Evolutionary conservation across 306 rosid species (phyloP).

Genomic region (Begonia loranthoides): DNA sequence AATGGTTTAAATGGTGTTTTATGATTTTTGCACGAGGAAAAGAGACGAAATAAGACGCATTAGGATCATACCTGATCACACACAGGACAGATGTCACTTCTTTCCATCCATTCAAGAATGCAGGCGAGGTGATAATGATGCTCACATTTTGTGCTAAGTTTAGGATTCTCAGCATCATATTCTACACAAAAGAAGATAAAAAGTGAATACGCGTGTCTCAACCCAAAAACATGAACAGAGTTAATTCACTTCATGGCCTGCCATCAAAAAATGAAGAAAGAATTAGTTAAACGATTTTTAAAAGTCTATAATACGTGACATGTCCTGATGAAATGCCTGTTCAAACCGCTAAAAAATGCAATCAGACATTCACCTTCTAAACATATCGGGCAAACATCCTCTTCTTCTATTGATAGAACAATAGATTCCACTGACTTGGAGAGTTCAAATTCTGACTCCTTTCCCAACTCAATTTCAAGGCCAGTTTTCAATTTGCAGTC

Average conservation of each 20-base stretch:
- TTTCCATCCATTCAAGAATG: slow-evolving; percentile 98
- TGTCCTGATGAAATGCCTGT: too few species aligned
- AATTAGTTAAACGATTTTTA: too few species aligned
- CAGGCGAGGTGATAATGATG: slow-evolving; percentile 97
- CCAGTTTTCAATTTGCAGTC: slow-evolving; percentile 38
- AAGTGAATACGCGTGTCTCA: not conserved
- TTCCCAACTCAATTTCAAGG: slow-evolving; percentile 10
- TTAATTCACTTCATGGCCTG: too few species aligned
- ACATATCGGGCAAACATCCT: slow-evolving; percentile 67
- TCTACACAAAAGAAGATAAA: slow-evolving; percentile 28
- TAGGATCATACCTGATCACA: slow-evolving; percentile 61
- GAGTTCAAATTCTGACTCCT: slow-evolving; percentile 27
- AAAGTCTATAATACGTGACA: too few species aligned
- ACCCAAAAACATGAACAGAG: too few species aligned
- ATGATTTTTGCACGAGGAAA: not conserved
- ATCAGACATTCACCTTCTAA: slow-evolving; percentile 52
- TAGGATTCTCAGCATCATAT: slow-evolving; percentile 74
- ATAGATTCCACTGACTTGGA: slow-evolving; percentile 37
- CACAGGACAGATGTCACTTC: slow-evolving; percentile 84
- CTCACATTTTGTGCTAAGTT: slow-evolving; percentile 54
- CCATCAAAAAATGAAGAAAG: not conserved
- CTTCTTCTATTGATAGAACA: slow-evolving; percentile 42
- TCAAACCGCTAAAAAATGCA: too few species aligned
- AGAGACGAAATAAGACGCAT: not conserved
- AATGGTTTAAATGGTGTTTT: not conserved